A percentile compares a stretch with the other conserved stretches of the same genome.
Conservation (phyloP, 2,329 filamentous ascomycete species). For the Plenodomus biglobosus region DNA sequence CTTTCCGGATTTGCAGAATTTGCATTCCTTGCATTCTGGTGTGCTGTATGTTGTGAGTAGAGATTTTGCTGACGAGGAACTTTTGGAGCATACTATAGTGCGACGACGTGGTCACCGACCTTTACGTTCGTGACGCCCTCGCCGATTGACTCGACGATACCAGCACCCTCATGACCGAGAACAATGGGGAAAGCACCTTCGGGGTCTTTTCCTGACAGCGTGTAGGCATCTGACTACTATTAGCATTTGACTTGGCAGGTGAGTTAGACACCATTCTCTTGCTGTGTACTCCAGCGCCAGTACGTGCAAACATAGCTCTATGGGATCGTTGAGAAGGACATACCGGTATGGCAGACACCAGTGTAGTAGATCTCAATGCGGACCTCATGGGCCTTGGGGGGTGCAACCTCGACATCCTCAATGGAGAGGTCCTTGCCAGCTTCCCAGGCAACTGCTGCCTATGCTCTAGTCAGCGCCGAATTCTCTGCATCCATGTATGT, state of each 20-base stretch:
- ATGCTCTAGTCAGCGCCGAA: constrained; percentile 20
- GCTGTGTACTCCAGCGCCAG: too few relatives aligned
- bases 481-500: background rate
- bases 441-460: constrained; percentile 96
- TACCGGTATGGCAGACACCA: constrained; percentile 97
- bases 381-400: constrained; percentile 90
- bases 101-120: constrained; percentile 79
- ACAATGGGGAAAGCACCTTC: constrained; percentile 63
- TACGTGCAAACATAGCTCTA: background rate
- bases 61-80: background rate
- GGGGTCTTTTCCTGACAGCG: constrained; percentile 77
- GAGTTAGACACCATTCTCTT: background rate
- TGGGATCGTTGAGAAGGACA: constrained; percentile 3
- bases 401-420: constrained; percentile 89
- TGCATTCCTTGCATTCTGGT: constrained; percentile 95
- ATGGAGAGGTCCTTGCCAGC: constrained; percentile 85
- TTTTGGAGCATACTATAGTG: constrained; percentile 43
- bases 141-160: constrained; percentile 62
- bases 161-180: constrained; percentile 48
- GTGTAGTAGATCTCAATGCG: constrained; percentile 97
- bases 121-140: constrained; percentile 95
- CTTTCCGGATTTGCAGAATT: constrained; percentile 99
- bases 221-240: constrained; percentile 61
- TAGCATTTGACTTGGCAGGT: background rate
- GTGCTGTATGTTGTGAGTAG: constrained; percentile 63